A percentile compares a stretch with the other conserved stretches of the same genome.
Conservation (phyloP, 306 rosid species). For the Pueraria montana region DNA sequence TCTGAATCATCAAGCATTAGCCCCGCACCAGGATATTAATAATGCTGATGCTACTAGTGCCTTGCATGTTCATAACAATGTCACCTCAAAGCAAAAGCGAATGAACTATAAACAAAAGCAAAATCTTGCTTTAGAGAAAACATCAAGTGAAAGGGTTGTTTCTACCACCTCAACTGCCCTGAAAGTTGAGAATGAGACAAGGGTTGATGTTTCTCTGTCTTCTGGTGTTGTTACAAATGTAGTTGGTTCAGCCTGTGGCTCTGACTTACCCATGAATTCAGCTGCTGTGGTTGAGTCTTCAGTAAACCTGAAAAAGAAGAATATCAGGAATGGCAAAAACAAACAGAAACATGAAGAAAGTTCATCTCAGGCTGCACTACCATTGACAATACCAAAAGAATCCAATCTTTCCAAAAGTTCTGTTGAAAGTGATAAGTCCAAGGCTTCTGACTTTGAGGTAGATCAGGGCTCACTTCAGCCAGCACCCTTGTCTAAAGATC, state of each 20-base stretch:
- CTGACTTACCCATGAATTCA: constrained; percentile 51
- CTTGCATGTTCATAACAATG: constrained; percentile 58
- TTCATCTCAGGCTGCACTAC: constrained; percentile 48
- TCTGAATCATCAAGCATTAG: constrained; percentile 52
- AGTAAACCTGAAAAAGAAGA: constrained; percentile 71
- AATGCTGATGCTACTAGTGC: constrained; percentile 53
- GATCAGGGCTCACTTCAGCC: constrained; percentile 64
- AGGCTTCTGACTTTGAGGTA: constrained; percentile 57
- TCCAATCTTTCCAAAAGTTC: constrained; percentile 50
- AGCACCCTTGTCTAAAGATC: constrained; percentile 56
- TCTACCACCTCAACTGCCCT: constrained; percentile 48
- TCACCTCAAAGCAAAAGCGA: constrained; percentile 72
- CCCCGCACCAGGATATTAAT: constrained; percentile 62
- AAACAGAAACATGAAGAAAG: constrained; percentile 71
- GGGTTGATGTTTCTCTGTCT: constrained; percentile 46
- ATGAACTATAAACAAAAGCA: constrained; percentile 72
- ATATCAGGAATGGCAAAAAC: constrained; percentile 68
- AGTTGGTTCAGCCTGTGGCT: constrained; percentile 49
- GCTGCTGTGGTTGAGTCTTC: constrained; percentile 59
- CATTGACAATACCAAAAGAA: constrained; percentile 60
- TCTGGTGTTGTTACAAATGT: constrained; percentile 54
- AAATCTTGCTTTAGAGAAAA: constrained; percentile 56
- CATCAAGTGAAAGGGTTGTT: constrained; percentile 53
- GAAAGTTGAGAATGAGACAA: constrained; percentile 54
- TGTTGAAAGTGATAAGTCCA: constrained; percentile 63